Base-by-base conservation (phyloP, 164 flowering plant species). In the Taxillus chinensis region DNA sequence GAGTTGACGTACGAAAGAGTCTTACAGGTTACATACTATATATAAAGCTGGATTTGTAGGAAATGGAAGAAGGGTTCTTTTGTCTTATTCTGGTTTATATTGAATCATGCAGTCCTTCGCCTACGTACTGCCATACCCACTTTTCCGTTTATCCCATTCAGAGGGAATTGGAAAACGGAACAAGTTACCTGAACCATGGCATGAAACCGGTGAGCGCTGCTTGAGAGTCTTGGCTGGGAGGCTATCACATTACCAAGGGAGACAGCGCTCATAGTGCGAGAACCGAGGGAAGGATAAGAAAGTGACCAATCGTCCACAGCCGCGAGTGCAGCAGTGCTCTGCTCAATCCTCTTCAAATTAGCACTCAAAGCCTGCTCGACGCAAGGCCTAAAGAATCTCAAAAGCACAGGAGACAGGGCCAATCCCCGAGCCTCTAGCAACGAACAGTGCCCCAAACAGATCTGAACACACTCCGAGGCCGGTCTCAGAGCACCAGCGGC, bases 141-240 rank as follows among this genome's bases (percentile, higher is more conserved):
- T 27, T 27, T 27, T 27, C 27, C 27, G 27, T 27, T 27, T 27
- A 27, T 27, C 27, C 27, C 27, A 27, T 27, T 27, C 9, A 7
- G 51, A 6, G 38, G 13, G 5, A 53, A 53, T n/a, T 5, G 40
- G 38, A 17, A 55, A 27, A 27, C 27, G 27, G 27, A 27, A 55
- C 58, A 13, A 4, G 37, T 55, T 38, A 55, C 58, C 58, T 55
- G 58, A 15, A 55, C 58, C 58, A 55, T 55, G 13, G 8, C 7
- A 38, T 55, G n/a, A 7, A 55, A 55, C 58, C 38, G 38, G 58
- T 55, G 58, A 55, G 58, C 58, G 40, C 58, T 55, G 58, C 58
- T 17, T n/a, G 58, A 55, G 16, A 55, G 58, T 38, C 16, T 55
- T n/a, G 58, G 58, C 12, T 55, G 58, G 37, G 58, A 55, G 38